Evolutionary conservation across 441 rosid genomes (phyloP), one percentile per base, ranked within the genome.

Genomic region (Populus hybrid): DNA sequence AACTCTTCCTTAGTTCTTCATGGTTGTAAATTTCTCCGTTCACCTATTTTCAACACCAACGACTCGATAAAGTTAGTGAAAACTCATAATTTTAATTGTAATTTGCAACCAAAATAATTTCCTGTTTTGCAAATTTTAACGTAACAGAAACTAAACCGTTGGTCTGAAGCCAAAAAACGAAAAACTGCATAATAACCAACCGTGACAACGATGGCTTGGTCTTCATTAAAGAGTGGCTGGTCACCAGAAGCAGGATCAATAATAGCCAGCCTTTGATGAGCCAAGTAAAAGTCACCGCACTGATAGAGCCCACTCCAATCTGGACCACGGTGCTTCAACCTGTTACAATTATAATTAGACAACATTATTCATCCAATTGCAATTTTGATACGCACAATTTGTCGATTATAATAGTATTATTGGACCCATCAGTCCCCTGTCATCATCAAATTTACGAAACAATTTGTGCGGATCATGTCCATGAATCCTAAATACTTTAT

Each of bases 11-110:
- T 67, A 93, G 86, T 64, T 86, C 81, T 84, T 93, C 95, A 75
- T 94, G 97, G 81, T 93, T 94, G 89, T 91, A 94, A 78, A 93
- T 94, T 84, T 93, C 98, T 75, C 98, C 98, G 79, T 94, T 94
- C 70, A 94, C 98, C 98, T 92, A 53, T 24, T 69, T 57, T 70
- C 50, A 78, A 8, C 18, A 12, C 16, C 6, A 18, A 63, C 18
- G 16, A 78, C 23, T 24, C 63, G 32, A 2, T 23, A 12, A 10
- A 9, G 11, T 14, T 46, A 46, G 2, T 46, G 57, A 46, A 46
- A 4, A 14, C 57, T 46, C 20, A 14, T 14, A 4, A 46, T 46
- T 46, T 14, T 46, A 46, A 12, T 46, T 46, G 20, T 46, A 46
- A 46, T 35, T 35, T n/a, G 34, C 53, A 69, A 20, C 10, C 70